Evolutionary conservation across 1,139 yeast species (phyloP), one percentile per base, ranked within the genome.

Genomic region (Magnusiomyces ingens): DNA sequence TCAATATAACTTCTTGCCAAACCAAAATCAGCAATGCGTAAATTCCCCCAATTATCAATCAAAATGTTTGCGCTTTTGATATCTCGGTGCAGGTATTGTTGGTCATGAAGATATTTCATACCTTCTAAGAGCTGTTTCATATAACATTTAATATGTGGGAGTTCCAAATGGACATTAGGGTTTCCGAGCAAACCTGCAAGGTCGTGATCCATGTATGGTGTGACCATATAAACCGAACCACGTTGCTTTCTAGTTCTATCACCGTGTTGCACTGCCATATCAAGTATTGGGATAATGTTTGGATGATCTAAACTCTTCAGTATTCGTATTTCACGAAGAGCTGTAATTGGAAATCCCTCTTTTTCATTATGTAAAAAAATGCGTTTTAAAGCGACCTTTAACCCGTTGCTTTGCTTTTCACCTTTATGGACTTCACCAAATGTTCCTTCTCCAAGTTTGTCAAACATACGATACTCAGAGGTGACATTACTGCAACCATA

Each of bases 271-370:
- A 85, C 81, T 1, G 91, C 79, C 84, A 91, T 85, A 61, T 90
- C 97, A n/a, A 84, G 66, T 50, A 93, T 75, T 57, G 83, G 88
- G 36, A 94, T 75, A 29, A 93, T 79, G 67, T 94, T 88, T 36
- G 73, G 70, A 64, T 91, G 90, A 52, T 76, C 71, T 53, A 94
- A 72, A 55, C 78, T 77, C 67, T 88, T 89, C 67, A 94, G 74
- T 19, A 91, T 89, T 19, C 87, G 81, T 58, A 93, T 90, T 65
- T 94, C 99, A 59, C 99, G 77, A 70, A 91, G 79, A 3, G 99
- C 97, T 0, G 99, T 94, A 22, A 94, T 84, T 1, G 99, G 99
- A 66, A 93, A 90, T 37, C 96, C 93, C 62, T 90, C 96, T 62
- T 86, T 88, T 48, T 86, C 89, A 52, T 87, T 85, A 64, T 87